Evolutionary conservation across 2,329 filamentous ascomycete genomes (phyloP), one percentile per base, ranked within the genome.

Genomic region (Macrophomina pseudophaseolina): DNA sequence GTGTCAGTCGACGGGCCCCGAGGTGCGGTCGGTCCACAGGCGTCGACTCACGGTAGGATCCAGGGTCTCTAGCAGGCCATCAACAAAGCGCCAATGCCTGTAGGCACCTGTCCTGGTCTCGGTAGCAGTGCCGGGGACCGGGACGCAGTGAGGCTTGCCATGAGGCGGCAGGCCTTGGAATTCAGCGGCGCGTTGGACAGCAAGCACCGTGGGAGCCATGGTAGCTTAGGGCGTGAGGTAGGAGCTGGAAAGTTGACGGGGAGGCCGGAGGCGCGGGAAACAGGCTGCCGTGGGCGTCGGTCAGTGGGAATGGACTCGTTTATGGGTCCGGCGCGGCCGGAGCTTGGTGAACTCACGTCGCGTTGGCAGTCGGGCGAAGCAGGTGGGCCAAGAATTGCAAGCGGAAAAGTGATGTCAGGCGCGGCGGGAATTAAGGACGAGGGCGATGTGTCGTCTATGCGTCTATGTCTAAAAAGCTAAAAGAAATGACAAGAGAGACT

Each of bases 31-130:
- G 38, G 16, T n/a, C 63, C 68, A 28, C n/a, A 32, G 49, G 18
- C 14, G 40, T 38, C 38, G 28, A 66, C 52, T 66, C 75, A 90
- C 80, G 60, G 87, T 79, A 18, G 93, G 91, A 75, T 95, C 90
- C 70, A 91, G 82, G 5, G 90, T 90, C 73, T 87, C 84, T 49
- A 97, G 80, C 66, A 96, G 83, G 67, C 87, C 87, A 79, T 97
- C 89, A 67, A 85, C 85, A 74, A 90, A 90, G 70, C 87, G 87
- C 88, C 90, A 96, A 79, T 97, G 90, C 69, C 95, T 88, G 80
- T 98, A 98, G 70, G 96, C 81, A 54, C 88, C 82, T 59, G 86
- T 91, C 71, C 93, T 89, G 68, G 89, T 91, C 58, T 91, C 88
- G 68, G 85, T 83, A 79, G 91, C 87, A 54, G 90, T 90, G 69